Evolutionary conservation across 2,329 filamentous ascomycete genomes (phyloP).

Genomic region (Aureobasidium sp.): DNA sequence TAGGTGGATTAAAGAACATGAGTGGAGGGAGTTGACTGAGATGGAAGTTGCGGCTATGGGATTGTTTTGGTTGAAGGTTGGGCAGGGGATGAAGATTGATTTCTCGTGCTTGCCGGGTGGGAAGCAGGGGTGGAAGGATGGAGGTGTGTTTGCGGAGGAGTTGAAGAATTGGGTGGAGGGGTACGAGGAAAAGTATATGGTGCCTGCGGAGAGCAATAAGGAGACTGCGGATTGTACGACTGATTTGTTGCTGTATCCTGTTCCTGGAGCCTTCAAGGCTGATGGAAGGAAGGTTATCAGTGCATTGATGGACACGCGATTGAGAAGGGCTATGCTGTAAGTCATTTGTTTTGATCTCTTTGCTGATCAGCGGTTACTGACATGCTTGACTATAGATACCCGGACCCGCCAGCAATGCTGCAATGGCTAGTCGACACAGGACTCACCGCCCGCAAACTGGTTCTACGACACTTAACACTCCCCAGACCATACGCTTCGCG

Average conservation of each 20-base stretch:
- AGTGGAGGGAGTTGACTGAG: slow-evolving; percentile 60
- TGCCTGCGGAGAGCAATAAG: slow-evolving; percentile 31
- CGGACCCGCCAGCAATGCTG: slow-evolving; percentile 28
- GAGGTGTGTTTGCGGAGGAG: slow-evolving; percentile 45
- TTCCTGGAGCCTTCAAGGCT: slow-evolving; percentile 37
- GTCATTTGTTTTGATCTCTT: slow-evolving; percentile 14
- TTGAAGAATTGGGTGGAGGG: slow-evolving; percentile 40
- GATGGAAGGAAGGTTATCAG: slow-evolving; percentile 44
- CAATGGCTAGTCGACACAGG: slow-evolving; percentile 35
- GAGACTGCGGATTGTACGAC: slow-evolving; percentile 49
- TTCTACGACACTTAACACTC: slow-evolving; percentile 49
- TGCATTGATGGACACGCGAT: slow-evolving; percentile 54
- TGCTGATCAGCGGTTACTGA: slow-evolving; percentile 11
- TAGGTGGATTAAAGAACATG: slow-evolving; percentile 54
- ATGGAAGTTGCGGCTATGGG: slow-evolving; percentile 58
- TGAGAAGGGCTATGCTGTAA: slow-evolving; percentile 58
- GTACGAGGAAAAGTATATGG: slow-evolving; percentile 54
- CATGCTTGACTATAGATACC: slow-evolving; percentile 19
- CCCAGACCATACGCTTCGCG: slow-evolving; percentile 44
- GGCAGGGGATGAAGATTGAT: slow-evolving; percentile 59
- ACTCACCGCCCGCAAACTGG: slow-evolving; percentile 45
- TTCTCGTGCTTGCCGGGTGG: slow-evolving; percentile 37
- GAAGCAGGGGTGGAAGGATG: slow-evolving; percentile 36
- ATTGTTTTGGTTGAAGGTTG: slow-evolving; percentile 64
- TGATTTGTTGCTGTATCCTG: slow-evolving; percentile 50